A percentile compares a stretch with the other conserved stretches of the same genome.
Conservation (phyloP, 2,329 filamentous ascomycete genomes). For the Atkinsonella hypoxylon region DNA sequence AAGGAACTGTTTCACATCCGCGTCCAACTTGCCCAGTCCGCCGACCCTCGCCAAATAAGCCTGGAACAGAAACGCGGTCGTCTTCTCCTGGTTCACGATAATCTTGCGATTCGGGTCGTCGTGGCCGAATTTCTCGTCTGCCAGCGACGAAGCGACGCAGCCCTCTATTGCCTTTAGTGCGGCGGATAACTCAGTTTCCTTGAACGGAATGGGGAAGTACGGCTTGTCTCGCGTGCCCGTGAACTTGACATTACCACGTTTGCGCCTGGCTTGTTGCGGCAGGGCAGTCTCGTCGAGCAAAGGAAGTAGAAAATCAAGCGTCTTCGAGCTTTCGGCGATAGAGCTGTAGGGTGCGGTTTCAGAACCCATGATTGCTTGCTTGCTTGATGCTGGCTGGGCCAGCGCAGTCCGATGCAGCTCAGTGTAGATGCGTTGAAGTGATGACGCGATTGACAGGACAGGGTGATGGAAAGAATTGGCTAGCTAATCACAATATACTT, state of each 20-base stretch:
- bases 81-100: conserved; percentile 25
- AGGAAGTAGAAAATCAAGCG: conserved; percentile 13
- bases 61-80: conserved; percentile 29
- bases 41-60: conserved; percentile 25
- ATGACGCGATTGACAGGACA: too few species aligned
- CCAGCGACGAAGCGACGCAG: conserved; percentile 20
- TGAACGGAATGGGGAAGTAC: conserved; percentile 35
- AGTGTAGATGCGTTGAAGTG: too few species aligned
- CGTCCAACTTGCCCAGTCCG: conserved; percentile 26
- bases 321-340: conserved; percentile 13
- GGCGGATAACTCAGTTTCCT: conserved; percentile 31
- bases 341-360: conserved; percentile 12
- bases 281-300: conserved; percentile 18
- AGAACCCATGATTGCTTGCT: conserved; percentile 1
- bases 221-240: conserved; percentile 22
- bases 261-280: conserved; percentile 15
- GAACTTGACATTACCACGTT: conserved; percentile 19
- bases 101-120: conserved; percentile 11
- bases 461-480: too few species aligned
- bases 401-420: background rate
- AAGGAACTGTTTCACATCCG: conserved; percentile 12
- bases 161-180: conserved; percentile 33
- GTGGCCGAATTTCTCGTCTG: conserved; percentile 13
- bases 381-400: background rate
- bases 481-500: too few species aligned